A percentile compares a stretch with the other conserved stretches of the same genome.
phyloP scores from a whole-genome alignment of 306 rosid species.

The Corylus avellana region DNA sequence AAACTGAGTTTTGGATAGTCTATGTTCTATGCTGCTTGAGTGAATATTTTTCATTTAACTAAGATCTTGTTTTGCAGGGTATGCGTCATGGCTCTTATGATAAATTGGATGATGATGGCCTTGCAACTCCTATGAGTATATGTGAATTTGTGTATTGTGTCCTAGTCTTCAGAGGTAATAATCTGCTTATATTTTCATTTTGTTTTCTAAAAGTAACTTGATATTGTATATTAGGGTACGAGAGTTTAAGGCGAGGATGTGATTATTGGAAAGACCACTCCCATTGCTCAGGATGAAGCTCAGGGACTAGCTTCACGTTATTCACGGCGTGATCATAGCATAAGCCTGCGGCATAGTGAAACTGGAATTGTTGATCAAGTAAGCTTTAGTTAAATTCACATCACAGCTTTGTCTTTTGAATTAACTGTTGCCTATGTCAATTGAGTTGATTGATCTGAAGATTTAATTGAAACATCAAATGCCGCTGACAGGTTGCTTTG shows the following conservation, averaged over 20 bases:
- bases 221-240: constrained; percentile 64
- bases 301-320: constrained; percentile 85
- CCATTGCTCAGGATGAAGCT: constrained; percentile 83
- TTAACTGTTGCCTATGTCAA: background rate
- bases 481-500: background rate
- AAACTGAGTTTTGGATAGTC: constrained; percentile 13
- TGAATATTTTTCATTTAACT: constrained; percentile 6
- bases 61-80: constrained; percentile 61
- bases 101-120: constrained; percentile 98
- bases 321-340: constrained; percentile 91
- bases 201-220: constrained; percentile 16
- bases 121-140: constrained; percentile 91
- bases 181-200: background rate
- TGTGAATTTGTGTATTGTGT: constrained; percentile 15
- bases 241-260: constrained; percentile 99
- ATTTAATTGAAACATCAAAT: background rate
- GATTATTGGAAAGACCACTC: constrained; percentile 96
- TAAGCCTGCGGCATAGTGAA: constrained; percentile 97
- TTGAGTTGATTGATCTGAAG: background rate
- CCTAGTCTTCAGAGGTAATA: constrained; percentile 14
- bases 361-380: constrained; percentile 99
- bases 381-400: constrained; percentile 28
- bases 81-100: constrained; percentile 99
- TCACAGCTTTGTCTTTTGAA: background rate
- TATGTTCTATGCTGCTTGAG: constrained; percentile 4